Conservation (phyloP, 345 rosid species). For the Linum usitatissimum region DNA sequence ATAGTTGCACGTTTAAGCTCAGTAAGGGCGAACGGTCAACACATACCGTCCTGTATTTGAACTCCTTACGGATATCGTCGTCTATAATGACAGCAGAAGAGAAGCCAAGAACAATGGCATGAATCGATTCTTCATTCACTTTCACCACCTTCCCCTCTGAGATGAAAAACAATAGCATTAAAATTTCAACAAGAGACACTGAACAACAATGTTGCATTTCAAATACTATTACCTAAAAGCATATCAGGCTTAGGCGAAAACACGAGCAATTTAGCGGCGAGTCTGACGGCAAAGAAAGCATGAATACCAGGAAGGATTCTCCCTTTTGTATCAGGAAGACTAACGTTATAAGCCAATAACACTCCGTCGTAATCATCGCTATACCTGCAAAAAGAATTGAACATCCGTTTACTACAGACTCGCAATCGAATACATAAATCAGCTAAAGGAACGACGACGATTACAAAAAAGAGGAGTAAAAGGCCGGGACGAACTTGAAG, state of each 20-base stretch:
- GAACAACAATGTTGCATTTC: conserved; percentile 2
- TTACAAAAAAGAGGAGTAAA: too few species aligned
- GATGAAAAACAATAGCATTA: not conserved
- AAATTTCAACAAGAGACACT: not conserved
- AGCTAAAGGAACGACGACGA: too few species aligned
- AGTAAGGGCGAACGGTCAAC: not conserved
- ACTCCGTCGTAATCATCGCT: conserved; percentile 59
- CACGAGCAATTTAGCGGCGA: conserved; percentile 45
- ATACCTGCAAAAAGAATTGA: conserved; percentile 31
- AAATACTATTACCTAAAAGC: conserved; percentile 41
- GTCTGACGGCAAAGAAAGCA: conserved; percentile 53
- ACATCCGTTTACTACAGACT: too few species aligned
- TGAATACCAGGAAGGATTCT: conserved; percentile 55
- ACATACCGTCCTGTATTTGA: conserved; percentile 42
- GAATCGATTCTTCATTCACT: conserved; percentile 57
- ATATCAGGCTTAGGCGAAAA: conserved; percentile 68
- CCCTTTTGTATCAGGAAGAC: conserved; percentile 32
- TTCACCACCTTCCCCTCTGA: conserved; percentile 75
- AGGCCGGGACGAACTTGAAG: too few species aligned
- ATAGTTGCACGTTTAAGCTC: too few species aligned
- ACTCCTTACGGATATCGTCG: conserved; percentile 60
- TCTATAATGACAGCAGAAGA: conserved; percentile 59
- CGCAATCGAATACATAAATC: too few species aligned
- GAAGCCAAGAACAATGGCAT: conserved; percentile 68
- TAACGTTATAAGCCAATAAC: conserved; percentile 57